Conservation (phyloP, 306 rosid species). For the Dryas octopetala region DNA sequence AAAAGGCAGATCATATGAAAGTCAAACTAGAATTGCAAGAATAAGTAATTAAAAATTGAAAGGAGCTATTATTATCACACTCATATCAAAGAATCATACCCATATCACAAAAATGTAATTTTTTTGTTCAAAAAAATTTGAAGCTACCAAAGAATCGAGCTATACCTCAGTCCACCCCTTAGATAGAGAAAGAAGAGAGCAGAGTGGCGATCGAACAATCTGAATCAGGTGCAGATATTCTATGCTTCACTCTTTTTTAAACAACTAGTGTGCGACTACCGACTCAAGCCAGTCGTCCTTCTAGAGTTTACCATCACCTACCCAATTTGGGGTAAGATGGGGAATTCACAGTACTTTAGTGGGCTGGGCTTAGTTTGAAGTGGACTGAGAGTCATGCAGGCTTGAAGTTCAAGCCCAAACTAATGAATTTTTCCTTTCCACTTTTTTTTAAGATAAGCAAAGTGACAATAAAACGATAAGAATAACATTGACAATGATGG, state of each 20-base stretch:
- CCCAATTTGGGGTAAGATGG: slow-evolving; percentile 4
- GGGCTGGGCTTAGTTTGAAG: neutral
- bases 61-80: neutral
- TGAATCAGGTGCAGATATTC: neutral
- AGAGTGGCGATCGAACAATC: slow-evolving; percentile 2
- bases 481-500: too few relatives aligned
- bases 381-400: neutral
- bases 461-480: too few relatives aligned
- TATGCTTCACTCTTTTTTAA: slow-evolving; percentile 2
- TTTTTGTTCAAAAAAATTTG: neutral
- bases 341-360: neutral
- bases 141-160: neutral
- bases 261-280: neutral
- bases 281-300: neutral
- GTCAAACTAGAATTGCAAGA: neutral
- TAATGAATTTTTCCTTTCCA: too few relatives aligned
- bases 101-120: neutral
- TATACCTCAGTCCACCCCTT: slow-evolving; percentile 36
- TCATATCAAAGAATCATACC: slow-evolving; percentile 11
- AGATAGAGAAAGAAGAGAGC: neutral
- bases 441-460: too few relatives aligned
- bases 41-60: neutral
- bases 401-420: neutral
- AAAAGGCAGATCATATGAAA: slow-evolving; percentile 13
- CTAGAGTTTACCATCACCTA: slow-evolving; percentile 11